Evolutionary conservation across 2,329 filamentous ascomycete genomes (phyloP).

Genomic region (Metarhizium sp.): DNA sequence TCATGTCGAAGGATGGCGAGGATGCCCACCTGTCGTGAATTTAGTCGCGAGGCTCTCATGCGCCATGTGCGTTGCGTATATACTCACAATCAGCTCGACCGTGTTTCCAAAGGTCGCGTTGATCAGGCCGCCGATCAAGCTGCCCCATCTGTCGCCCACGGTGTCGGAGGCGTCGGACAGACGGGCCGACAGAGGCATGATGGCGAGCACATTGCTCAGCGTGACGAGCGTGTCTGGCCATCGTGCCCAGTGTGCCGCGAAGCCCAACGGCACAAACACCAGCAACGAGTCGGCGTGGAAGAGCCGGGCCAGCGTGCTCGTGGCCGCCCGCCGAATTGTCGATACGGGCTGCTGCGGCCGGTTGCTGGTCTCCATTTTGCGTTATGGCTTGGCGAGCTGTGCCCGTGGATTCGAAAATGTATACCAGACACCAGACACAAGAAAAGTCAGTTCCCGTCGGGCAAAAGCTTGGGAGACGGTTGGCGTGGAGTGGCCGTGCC

Average conservation of each 20-base stretch:
- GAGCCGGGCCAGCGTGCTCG: background rate
- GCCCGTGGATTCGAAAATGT: too few relatives aligned
- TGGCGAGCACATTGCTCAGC: slow-evolving; percentile 7
- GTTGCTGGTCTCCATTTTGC: background rate
- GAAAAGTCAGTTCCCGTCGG: too few relatives aligned
- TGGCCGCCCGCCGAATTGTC: background rate
- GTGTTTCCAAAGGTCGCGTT: slow-evolving; percentile 11
- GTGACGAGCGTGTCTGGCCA: slow-evolving; percentile 7
- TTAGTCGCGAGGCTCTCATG: background rate
- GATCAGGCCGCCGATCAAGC: slow-evolving; percentile 7
- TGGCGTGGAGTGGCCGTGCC: too few relatives aligned
- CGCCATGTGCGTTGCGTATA: too few relatives aligned
- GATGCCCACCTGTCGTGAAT: slow-evolving; percentile 5
- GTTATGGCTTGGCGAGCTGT: too few relatives aligned
- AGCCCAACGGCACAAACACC: slow-evolving; percentile 7
- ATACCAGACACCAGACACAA: too few relatives aligned
- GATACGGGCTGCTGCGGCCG: background rate
- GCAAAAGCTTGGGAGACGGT: too few relatives aligned
- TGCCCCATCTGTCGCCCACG: slow-evolving; percentile 8
- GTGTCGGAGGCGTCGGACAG: slow-evolving; percentile 9
- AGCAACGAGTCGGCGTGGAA: slow-evolving; percentile 3
- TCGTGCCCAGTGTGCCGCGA: slow-evolving; percentile 2
- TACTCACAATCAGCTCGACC: slow-evolving; percentile 9
- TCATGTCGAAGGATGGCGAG: slow-evolving; percentile 9
- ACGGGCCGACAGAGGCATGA: slow-evolving; percentile 9